These are phyloP conservation scores for Cucumis melo DNA, from an alignment of 306 rosid species.

Conservation along the genomic window DNA sequence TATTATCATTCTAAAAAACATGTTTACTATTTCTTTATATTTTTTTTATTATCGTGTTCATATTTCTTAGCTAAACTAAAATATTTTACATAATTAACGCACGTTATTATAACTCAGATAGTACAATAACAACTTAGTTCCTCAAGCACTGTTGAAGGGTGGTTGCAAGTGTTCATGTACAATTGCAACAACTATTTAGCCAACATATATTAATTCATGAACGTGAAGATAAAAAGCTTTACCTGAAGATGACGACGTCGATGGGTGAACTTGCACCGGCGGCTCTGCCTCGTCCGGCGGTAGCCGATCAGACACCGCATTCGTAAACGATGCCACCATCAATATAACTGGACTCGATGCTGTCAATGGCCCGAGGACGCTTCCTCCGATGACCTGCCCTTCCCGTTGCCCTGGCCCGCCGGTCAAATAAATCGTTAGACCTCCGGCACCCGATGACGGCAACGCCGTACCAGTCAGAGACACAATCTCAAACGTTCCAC, in stretches of 20 bases:
- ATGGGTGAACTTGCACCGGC: background rate
- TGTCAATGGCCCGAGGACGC: constrained; percentile 17
- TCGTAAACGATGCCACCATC: constrained; percentile 28
- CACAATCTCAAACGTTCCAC: constrained; percentile 24
- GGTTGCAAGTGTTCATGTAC: too few species aligned
- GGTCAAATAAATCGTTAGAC: constrained; percentile 18
- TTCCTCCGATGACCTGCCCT: constrained; percentile 32
- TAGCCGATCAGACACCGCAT: constrained; percentile 27
- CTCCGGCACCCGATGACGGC: constrained; percentile 19
- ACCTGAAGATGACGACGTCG: constrained; percentile 9
- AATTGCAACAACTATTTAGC: too few species aligned
- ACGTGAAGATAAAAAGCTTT: background rate
- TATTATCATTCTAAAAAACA: too few species aligned
- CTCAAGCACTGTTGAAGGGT: too few species aligned
- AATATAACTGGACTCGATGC: constrained; percentile 26
- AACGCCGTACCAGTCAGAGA: constrained; percentile 23
- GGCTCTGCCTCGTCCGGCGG: constrained; percentile 18
- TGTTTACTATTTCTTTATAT: too few species aligned
- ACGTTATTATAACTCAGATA: too few species aligned
- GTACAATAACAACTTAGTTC: too few species aligned
- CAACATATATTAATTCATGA: too few species aligned
- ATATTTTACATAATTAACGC: too few species aligned
- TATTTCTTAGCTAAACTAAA: too few species aligned
- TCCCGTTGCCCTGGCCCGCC: constrained; percentile 25
- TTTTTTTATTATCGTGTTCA: too few species aligned